Base-by-base conservation (phyloP, 2,329 filamentous ascomycete genomes). In the Penicillium sp. region DNA sequence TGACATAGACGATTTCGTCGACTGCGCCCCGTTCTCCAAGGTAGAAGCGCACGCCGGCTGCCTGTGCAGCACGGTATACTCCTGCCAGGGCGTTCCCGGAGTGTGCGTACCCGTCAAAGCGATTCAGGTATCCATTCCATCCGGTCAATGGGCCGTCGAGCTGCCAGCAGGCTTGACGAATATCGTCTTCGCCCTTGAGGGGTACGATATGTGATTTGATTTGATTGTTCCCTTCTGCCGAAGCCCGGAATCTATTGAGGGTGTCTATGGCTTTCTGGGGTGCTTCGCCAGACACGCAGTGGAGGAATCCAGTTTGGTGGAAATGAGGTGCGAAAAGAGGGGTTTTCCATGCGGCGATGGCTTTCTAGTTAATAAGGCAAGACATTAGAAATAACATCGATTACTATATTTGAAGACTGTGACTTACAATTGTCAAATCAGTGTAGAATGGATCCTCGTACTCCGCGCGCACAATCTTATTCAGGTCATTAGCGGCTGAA, bases 91-190 rank as follows among this genome's bases (percentile, higher is more conserved):
- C 78, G 54, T 84, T 77, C 0, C 75, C 77, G 0, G 82, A 79
- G 56, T 85, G 82, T 1, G 81, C 82, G 53, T 85, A 85, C 1
- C 84, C 82, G 11, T 80, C 82, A 6, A 81, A 77, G 4, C 72
- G 73, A 63, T 87, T 87, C 40, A 83, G 74, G 65, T 87, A 87
- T 8, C 84, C 84, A 26, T 74, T 77, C 80, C 83, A 87, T 1
- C 79, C 79, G 0, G 75, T 70, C 37, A 84, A 66, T 0, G 76
- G 71, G 0, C 81, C 81, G 6, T 73, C 69, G 41, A 78, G 80
- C 58, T 82, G 81, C 75, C 79, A 81, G 35, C 74, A 75, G 12
- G 69, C 68, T 16, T 75, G 66, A 9, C 69, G 71, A 41, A 83
- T 77, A 33, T 79, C 78, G 0, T 74, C 64, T 0, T 57, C 61